A percentile compares a stretch with the other conserved stretches of the same genome.
Conservation (phyloP, 2,329 filamentous ascomycete species). For the Aspergillus quadrilineatus region DNA sequence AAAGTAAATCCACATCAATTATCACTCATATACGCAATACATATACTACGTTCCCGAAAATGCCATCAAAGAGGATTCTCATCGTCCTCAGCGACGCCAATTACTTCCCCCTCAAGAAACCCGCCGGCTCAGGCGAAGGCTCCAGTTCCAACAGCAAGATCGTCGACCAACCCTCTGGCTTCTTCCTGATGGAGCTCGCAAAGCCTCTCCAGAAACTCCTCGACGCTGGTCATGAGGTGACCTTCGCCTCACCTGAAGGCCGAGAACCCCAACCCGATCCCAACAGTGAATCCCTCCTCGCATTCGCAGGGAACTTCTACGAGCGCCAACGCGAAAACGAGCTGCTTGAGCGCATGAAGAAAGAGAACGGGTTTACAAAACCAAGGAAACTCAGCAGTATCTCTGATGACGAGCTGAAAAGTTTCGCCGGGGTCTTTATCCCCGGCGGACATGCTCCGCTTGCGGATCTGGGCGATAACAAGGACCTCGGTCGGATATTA, state of each 20-base stretch:
- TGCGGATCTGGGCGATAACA: constrained; percentile 42
- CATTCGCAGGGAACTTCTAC: constrained; percentile 50
- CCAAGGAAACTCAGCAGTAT: constrained; percentile 43
- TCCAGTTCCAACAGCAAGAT: constrained; percentile 21
- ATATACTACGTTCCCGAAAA: constrained; percentile 5
- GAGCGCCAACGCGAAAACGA: constrained; percentile 43
- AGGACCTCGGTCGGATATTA: constrained; percentile 45
- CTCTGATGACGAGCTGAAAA: constrained; percentile 40
- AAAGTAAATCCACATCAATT: not conserved
- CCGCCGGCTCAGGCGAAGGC: constrained; percentile 12
- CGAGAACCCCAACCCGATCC: constrained; percentile 45
- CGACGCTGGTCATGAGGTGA: constrained; percentile 42
- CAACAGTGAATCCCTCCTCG: constrained; percentile 41
- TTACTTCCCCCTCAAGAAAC: constrained; percentile 39
- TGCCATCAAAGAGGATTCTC: constrained; percentile 42
- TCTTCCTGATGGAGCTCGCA: constrained; percentile 43
- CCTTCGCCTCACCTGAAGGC: constrained; percentile 48
- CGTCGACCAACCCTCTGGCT: constrained; percentile 33
- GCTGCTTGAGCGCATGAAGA: constrained; percentile 47
- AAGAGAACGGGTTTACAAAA: constrained; percentile 43
- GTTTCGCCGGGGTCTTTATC: constrained; percentile 45
- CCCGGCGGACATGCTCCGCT: constrained; percentile 49
- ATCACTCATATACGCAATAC: not conserved
- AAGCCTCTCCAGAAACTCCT: constrained; percentile 40
- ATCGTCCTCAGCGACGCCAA: constrained; percentile 47